Conservation (phyloP, 2,329 filamentous ascomycete genomes). For the Pyrenochaeta sp. region DNA sequence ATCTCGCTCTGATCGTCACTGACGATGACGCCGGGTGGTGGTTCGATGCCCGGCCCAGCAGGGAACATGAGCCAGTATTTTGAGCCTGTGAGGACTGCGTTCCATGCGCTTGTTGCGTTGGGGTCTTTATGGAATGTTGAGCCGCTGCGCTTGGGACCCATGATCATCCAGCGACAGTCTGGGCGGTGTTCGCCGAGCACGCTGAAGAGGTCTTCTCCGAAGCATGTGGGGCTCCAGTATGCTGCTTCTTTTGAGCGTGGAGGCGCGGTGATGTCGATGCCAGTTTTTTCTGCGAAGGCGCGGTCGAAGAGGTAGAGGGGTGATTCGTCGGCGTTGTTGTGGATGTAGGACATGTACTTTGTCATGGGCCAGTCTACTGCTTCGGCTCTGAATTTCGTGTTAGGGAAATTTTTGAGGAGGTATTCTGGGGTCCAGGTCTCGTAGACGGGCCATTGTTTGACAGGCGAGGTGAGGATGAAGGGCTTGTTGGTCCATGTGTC, state of each 20-base stretch:
- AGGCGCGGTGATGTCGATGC: slow-evolving; percentile 53
- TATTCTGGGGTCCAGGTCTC: slow-evolving; percentile 75
- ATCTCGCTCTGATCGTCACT: slow-evolving; percentile 91
- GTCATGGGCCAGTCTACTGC: slow-evolving; percentile 89
- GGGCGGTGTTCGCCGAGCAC: slow-evolving; percentile 80
- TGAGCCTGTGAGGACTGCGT: slow-evolving; percentile 85
- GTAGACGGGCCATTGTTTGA: slow-evolving; percentile 82
- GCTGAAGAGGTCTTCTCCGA: slow-evolving; percentile 85
- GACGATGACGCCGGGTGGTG: slow-evolving; percentile 89
- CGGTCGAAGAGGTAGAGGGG: slow-evolving; percentile 93
- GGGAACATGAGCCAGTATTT: slow-evolving; percentile 99
- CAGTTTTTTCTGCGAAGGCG: slow-evolving; percentile 86
- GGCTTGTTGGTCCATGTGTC: slow-evolving; percentile 79
- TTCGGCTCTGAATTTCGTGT: slow-evolving; percentile 83
- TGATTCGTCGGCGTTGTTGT: slow-evolving; percentile 80
- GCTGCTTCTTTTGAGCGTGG: slow-evolving; percentile 61
- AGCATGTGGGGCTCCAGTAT: slow-evolving; percentile 85
- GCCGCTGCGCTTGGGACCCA: slow-evolving; percentile 85
- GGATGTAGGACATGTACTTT: slow-evolving; percentile 86
- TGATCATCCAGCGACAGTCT: slow-evolving; percentile 90
- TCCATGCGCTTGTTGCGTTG: slow-evolving; percentile 83
- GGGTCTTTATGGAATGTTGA: slow-evolving; percentile 93
- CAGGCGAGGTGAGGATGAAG: slow-evolving; percentile 84
- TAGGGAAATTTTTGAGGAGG: slow-evolving; percentile 70
- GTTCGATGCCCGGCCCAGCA: slow-evolving; percentile 66